Conservation (phyloP, 495 filamentous ascomycete genomes). For the Oidiodendron maius region DNA sequence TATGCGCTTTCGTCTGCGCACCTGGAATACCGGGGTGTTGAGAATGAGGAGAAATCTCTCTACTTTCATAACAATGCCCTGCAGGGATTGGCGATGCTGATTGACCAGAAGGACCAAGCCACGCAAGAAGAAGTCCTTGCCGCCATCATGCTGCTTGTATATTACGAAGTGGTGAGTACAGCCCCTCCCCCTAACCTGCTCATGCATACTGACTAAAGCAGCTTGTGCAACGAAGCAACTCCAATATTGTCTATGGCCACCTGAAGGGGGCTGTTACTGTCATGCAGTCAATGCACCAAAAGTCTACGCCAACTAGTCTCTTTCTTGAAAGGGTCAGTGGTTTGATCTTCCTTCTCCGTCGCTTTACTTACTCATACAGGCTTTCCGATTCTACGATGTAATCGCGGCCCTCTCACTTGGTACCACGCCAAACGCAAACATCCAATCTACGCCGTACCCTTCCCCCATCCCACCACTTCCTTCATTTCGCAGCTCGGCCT, state of each 20-base stretch:
- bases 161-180: conserved; percentile 54
- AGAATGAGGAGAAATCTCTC: conserved; percentile 49
- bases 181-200: neutral
- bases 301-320: conserved; percentile 41
- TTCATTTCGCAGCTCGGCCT: conserved; percentile 37
- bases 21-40: conserved; percentile 49
- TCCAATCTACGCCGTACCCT: conserved; percentile 27
- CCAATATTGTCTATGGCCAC: conserved; percentile 53
- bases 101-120: conserved; percentile 43
- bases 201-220: conserved; percentile 17
- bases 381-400: conserved; percentile 61
- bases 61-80: conserved; percentile 54
- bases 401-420: conserved; percentile 58
- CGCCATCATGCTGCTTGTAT: conserved; percentile 56
- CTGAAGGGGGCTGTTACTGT: conserved; percentile 55
- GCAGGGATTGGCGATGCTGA: conserved; percentile 49
- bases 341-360: neutral
- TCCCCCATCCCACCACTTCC: conserved; percentile 26
- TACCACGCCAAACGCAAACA: conserved; percentile 46
- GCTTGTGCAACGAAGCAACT: conserved; percentile 53
- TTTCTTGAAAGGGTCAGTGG: conserved; percentile 52
- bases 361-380: conserved; percentile 27
- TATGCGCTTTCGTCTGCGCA: conserved; percentile 54
- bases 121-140: conserved; percentile 53
- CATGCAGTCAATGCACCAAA: conserved; percentile 41